These are phyloP conservation scores for Cudoniella acicularis DNA, from an alignment of 495 filamentous ascomycete genomes.

Conservation along the genomic window DNA sequence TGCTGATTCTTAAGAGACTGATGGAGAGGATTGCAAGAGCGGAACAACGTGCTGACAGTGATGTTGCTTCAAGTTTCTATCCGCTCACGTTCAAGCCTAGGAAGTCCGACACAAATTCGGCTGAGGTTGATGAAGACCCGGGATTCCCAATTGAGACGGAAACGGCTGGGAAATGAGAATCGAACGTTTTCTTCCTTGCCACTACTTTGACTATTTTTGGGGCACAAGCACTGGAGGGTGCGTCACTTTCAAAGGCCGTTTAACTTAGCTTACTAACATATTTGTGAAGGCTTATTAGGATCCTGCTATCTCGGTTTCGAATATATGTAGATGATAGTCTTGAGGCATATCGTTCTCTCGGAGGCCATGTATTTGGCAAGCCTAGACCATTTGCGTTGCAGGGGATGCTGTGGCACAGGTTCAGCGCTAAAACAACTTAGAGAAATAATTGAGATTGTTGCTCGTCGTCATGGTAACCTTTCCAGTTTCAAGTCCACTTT, in stretches of 20 bases:
- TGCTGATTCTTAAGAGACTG: slow-evolving; percentile 45
- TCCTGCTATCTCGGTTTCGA: slow-evolving; percentile 32
- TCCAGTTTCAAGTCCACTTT: too few relatives aligned
- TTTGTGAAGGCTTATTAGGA: slow-evolving; percentile 28
- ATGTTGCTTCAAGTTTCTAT: neutral
- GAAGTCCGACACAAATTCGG: neutral
- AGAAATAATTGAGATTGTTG: too few relatives aligned
- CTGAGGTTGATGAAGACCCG: too few relatives aligned
- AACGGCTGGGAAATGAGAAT: neutral
- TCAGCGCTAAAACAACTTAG: neutral
- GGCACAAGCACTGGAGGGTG: slow-evolving; percentile 40
- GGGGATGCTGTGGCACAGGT: neutral
- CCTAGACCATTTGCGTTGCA: neutral
- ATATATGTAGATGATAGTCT: slow-evolving; percentile 4
- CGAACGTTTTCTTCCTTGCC: slow-evolving; percentile 26
- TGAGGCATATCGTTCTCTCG: neutral
- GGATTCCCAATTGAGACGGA: too few relatives aligned
- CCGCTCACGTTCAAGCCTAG: neutral
- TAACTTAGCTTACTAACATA: neutral
- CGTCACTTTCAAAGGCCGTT: neutral
- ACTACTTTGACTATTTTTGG: slow-evolving; percentile 38
- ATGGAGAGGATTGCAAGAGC: slow-evolving; percentile 38
- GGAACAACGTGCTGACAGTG: slow-evolving; percentile 7
- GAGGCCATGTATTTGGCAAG: neutral
- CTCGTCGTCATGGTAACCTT: too few relatives aligned